A percentile compares a stretch with the other conserved stretches of the same genome.
These are phyloP conservation scores for Hypoxylon lienhwacheense DNA, from an alignment of 495 filamentous ascomycete species.

Conservation along the genomic window DNA sequence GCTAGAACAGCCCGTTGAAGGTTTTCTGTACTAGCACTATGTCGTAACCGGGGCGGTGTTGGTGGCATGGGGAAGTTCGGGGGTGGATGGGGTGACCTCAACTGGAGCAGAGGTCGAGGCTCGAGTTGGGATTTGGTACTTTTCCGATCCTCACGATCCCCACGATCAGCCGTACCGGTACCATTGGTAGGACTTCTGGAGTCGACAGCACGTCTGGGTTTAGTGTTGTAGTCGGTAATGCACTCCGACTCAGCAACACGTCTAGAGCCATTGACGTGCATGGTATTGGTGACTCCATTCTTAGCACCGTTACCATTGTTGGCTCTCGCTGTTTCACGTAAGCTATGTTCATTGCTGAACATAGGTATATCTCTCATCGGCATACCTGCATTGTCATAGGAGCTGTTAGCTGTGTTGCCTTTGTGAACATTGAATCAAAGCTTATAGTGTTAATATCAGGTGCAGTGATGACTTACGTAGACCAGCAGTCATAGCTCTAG, in stretches of 20 bases:
- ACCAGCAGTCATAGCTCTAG: not conserved
- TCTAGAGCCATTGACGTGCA: not conserved
- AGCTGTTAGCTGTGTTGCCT: not conserved
- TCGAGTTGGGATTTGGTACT: not conserved
- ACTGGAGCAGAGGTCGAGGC: not conserved
- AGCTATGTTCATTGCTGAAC: not conserved
- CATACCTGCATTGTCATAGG: not conserved
- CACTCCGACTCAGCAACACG: not conserved
- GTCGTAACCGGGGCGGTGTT: not conserved
- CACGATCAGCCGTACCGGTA: no score
- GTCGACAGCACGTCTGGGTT: not conserved
- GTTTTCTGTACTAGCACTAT: not conserved
- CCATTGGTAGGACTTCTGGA: no score
- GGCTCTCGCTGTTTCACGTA: not conserved
- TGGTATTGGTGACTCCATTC: not conserved
- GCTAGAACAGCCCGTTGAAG: no score
- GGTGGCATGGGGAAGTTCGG: conserved; percentile 4
- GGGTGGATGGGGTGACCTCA: conserved; percentile 1
- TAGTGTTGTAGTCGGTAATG: not conserved
- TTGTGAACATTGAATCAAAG: not conserved
- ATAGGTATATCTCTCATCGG: not conserved
- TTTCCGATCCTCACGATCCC: not conserved
- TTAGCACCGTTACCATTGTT: not conserved
- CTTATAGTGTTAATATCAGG: not conserved
- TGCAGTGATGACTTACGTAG: not conserved